Percentiles rank a stretch among this genome's conserved stretches.
These are phyloP conservation scores for Letharia lupina DNA, from an alignment of 495 filamentous ascomycete species.

Conservation along the genomic window DNA sequence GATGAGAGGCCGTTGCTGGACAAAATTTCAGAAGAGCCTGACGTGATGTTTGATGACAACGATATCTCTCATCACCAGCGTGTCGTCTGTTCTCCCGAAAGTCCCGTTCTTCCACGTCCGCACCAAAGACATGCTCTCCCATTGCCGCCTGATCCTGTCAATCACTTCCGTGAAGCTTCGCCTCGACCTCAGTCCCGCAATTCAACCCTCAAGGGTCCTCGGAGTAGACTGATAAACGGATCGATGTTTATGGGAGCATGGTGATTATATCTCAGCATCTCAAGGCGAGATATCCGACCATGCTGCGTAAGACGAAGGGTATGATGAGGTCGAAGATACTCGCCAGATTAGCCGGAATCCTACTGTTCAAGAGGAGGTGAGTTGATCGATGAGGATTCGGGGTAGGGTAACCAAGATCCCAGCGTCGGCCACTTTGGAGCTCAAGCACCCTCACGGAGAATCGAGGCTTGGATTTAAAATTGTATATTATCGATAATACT, in stretches of 20 bases:
- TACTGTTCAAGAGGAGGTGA: too few relatives aligned
- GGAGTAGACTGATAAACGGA: background rate
- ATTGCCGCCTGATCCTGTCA: background rate
- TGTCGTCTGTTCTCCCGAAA: background rate
- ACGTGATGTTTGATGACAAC: background rate
- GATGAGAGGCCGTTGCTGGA: background rate
- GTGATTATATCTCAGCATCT: background rate
- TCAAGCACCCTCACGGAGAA: too few relatives aligned
- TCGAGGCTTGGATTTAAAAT: too few relatives aligned
- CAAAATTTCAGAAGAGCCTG: background rate
- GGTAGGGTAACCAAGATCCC: too few relatives aligned
- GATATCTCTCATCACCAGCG: background rate
- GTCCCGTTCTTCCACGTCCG: background rate
- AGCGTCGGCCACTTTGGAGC: too few relatives aligned
- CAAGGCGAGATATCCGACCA: background rate
- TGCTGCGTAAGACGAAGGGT: background rate
- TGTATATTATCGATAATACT: too few relatives aligned
- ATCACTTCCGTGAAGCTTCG: background rate
- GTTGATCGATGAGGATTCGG: too few relatives aligned
- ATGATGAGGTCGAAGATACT: background rate
- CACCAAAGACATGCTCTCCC: background rate
- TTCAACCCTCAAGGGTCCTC: background rate
- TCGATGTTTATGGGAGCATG: background rate
- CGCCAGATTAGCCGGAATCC: too few relatives aligned
- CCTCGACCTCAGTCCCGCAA: background rate